These are phyloP conservation scores for Kregervanrija pseudodelftensis DNA, from an alignment of 805 yeast species.

Conservation along the genomic window DNA sequence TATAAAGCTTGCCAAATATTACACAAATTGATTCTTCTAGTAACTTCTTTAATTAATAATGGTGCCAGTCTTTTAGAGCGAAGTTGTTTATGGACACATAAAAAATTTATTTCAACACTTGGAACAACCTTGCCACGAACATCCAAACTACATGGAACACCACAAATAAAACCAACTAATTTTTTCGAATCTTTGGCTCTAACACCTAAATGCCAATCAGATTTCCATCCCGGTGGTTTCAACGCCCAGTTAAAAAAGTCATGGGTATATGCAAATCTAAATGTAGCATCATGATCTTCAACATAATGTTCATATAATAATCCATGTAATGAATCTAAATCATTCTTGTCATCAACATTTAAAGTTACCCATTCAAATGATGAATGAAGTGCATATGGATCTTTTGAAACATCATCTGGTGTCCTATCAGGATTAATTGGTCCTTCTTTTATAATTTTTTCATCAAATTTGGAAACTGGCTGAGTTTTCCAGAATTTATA, in stretches of 20 bases:
- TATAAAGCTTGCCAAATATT: slow-evolving; percentile 94
- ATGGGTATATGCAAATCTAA: slow-evolving; percentile 82
- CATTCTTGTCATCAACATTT: slow-evolving; percentile 47
- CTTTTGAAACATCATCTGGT: slow-evolving; percentile 62
- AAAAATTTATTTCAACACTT: slow-evolving; percentile 85
- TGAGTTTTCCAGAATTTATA: slow-evolving; percentile 98
- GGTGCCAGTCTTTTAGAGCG: slow-evolving; percentile 94
- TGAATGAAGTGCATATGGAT: slow-evolving; percentile 61
- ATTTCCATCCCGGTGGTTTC: slow-evolving; percentile 86
- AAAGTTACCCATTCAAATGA: slow-evolving; percentile 89
- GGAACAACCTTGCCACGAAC: slow-evolving; percentile 44
- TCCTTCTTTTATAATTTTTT: slow-evolving; percentile 46
- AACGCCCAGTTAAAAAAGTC: slow-evolving; percentile 89
- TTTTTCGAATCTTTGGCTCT: slow-evolving; percentile 70
- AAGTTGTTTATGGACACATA: slow-evolving; percentile 90
- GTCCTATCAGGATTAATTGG: slow-evolving; percentile 68
- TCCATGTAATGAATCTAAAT: slow-evolving; percentile 71
- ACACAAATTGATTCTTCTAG: slow-evolving; percentile 78
- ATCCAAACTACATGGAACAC: slow-evolving; percentile 67
- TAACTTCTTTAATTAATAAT: slow-evolving; percentile 85
- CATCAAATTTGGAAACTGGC: slow-evolving; percentile 81
- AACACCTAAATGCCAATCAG: slow-evolving; percentile 91
- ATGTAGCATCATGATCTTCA: slow-evolving; percentile 87
- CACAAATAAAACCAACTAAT: slow-evolving; percentile 88
- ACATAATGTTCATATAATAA: slow-evolving; percentile 86